These are phyloP conservation scores for Cocos nucifera DNA, from an alignment of 176 grass and related monocot species.

Conservation along the genomic window DNA sequence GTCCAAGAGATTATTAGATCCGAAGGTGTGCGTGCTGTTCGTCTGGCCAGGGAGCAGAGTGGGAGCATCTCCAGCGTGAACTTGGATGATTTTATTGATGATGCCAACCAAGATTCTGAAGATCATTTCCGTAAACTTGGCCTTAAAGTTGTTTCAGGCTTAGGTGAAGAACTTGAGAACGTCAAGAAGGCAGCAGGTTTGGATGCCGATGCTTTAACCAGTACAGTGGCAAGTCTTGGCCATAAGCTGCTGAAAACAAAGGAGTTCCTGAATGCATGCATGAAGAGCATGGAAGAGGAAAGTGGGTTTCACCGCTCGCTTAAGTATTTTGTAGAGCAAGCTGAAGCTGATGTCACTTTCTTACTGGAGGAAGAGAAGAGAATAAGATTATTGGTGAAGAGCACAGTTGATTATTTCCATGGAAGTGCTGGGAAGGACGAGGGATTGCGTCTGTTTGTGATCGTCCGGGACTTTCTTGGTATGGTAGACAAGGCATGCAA, in stretches of 20 bases:
- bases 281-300: constrained; percentile 59
- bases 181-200: constrained; percentile 66
- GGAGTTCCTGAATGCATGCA: constrained; percentile 59
- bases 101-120: constrained; percentile 30
- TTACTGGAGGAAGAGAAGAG: constrained; percentile 67
- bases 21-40: constrained; percentile 58
- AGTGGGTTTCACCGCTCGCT: constrained; percentile 62
- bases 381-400: constrained; percentile 48
- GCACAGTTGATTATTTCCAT: constrained; percentile 63
- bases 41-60: constrained; percentile 34
- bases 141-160: constrained; percentile 54
- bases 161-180: constrained; percentile 57
- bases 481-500: constrained; percentile 81
- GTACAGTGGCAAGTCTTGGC: constrained; percentile 38
- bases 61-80: constrained; percentile 16
- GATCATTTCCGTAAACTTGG: constrained; percentile 54
- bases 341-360: constrained; percentile 38
- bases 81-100: constrained; percentile 18
- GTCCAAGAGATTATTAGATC: constrained; percentile 67
- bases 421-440: constrained; percentile 72
- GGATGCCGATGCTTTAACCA: constrained; percentile 62
- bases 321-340: constrained; percentile 41
- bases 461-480: constrained; percentile 64
- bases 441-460: constrained; percentile 64
- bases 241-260: constrained; percentile 60